These are phyloP conservation scores for Phytophthora sp. DNA, from an alignment of 352 stramenopile species.

Conservation along the genomic window DNA sequence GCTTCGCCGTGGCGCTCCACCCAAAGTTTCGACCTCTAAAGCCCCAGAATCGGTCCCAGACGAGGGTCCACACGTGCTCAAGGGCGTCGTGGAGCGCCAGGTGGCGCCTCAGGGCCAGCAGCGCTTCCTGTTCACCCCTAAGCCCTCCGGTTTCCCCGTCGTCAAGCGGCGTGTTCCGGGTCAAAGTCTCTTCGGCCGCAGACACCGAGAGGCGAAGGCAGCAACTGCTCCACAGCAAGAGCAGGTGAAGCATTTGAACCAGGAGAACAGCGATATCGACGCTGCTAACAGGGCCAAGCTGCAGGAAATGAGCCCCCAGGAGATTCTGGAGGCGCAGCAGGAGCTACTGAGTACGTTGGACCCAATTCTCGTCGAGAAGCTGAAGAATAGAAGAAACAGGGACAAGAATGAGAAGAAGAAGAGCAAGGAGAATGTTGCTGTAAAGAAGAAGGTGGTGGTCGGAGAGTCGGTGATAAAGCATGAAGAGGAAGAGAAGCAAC, in stretches of 20 bases:
- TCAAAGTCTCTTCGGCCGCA: constrained; percentile 76
- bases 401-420: constrained; percentile 5
- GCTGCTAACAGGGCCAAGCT: constrained; percentile 60
- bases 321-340: constrained; percentile 78
- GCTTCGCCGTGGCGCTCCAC: constrained; percentile 22
- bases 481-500: constrained; percentile 4
- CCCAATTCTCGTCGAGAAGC: constrained; percentile 66
- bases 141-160: constrained; percentile 65
- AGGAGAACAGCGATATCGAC: constrained; percentile 63
- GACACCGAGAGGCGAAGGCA: constrained; percentile 35
- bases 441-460: constrained; percentile 25
- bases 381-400: constrained; percentile 48
- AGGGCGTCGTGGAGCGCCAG: constrained; percentile 69
- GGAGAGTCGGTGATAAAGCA: constrained; percentile 26
- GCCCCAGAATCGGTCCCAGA: constrained; percentile 13
- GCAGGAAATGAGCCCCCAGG: constrained; percentile 63
- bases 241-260: constrained; percentile 25
- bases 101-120: constrained; percentile 46
- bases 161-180: constrained; percentile 46
- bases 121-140: constrained; percentile 39
- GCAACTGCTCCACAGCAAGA: not conserved
- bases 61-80: constrained; percentile 50
- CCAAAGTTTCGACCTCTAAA: constrained; percentile 12
- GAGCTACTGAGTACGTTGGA: constrained; percentile 68
- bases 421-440: not conserved